A percentile compares a stretch with the other conserved stretches of the same genome.
Evolutionary conservation across 139 green algal genomes (phyloP).

Genomic region (Prasinococcaceae sp.): DNA sequence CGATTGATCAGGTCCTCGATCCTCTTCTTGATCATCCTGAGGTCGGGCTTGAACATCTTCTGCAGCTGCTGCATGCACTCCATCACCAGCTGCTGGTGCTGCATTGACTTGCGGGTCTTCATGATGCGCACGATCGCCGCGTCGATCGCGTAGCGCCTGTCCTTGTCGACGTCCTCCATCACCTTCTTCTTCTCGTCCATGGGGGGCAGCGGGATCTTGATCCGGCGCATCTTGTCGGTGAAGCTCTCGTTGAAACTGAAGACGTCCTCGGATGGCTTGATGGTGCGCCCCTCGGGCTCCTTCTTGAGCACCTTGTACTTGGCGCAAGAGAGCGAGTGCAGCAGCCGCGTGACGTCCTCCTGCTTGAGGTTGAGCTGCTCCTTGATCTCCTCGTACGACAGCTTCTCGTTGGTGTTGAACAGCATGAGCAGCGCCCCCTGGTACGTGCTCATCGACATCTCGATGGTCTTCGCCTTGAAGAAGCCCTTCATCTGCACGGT

Average conservation of each 20-base stretch:
- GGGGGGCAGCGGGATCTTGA: constrained; percentile 63
- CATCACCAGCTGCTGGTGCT: constrained; percentile 79
- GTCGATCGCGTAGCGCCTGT: constrained; percentile 67
- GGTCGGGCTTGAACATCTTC: constrained; percentile 91
- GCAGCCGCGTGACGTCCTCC: constrained; percentile 68
- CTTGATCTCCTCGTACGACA: constrained; percentile 63
- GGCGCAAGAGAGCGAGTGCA: constrained; percentile 72
- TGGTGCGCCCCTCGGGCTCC: constrained; percentile 41
- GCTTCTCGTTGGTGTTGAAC: constrained; percentile 65
- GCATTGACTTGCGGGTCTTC: constrained; percentile 76
- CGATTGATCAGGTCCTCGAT: constrained; percentile 89
- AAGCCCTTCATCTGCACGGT: constrained; percentile 56
- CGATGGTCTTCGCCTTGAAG: constrained; percentile 69
- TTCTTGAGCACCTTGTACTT: constrained; percentile 87
- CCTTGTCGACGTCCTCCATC: constrained; percentile 90
- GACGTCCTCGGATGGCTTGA: constrained; percentile 58
- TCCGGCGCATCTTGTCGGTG: constrained; percentile 69
- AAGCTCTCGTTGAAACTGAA: constrained; percentile 83
- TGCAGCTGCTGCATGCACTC: constrained; percentile 92
- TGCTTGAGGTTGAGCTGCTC: constrained; percentile 65
- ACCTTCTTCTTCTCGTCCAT: constrained; percentile 87
- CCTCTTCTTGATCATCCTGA: constrained; percentile 91
- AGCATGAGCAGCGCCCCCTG: constrained; percentile 71
- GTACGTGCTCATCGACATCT: constrained; percentile 71
- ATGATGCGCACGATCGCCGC: constrained; percentile 79